Conservation (phyloP, 2,329 filamentous ascomycete species). For the Epicoccum nigrum region DNA sequence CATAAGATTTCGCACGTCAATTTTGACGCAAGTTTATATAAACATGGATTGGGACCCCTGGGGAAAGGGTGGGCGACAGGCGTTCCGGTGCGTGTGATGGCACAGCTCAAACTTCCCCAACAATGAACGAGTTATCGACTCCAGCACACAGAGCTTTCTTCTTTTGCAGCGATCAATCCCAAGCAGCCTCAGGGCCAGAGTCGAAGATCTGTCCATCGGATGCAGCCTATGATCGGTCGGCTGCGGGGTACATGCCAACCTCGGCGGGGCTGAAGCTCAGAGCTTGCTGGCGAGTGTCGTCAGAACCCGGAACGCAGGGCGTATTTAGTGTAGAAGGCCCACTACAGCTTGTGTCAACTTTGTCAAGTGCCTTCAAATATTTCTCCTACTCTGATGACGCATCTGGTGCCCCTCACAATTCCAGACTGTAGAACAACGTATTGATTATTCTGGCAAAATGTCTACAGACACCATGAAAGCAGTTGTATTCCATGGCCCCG, state of each 20-base stretch:
- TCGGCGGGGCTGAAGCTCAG: slow-evolving; percentile 33
- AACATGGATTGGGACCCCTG: neutral
- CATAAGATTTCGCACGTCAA: slow-evolving; percentile 7
- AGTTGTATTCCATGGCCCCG: slow-evolving; percentile 82
- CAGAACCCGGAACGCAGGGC: slow-evolving; percentile 16
- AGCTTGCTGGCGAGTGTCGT: slow-evolving; percentile 18
- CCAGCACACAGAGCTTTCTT: neutral
- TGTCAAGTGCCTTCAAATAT: neutral
- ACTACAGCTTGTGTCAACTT: neutral
- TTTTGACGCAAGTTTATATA: neutral
- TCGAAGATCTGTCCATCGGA: neutral
- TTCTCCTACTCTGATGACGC: neutral
- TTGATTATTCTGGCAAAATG: slow-evolving; percentile 17
- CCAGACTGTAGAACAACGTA: neutral
- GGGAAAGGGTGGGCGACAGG: neutral
- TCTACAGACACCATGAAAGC: slow-evolving; percentile 71
- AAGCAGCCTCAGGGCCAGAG: neutral
- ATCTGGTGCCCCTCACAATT: neutral
- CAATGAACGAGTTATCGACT: neutral
- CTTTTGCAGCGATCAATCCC: neutral
- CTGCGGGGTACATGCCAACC: slow-evolving; percentile 28
- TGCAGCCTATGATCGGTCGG: slow-evolving; percentile 22
- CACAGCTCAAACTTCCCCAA: neutral
- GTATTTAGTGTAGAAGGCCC: slow-evolving; percentile 18
- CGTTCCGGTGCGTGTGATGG: neutral